These are phyloP conservation scores for Mediolabrus comicus DNA, from an alignment of 108 stramenopile genomes.

Conservation along the genomic window DNA sequence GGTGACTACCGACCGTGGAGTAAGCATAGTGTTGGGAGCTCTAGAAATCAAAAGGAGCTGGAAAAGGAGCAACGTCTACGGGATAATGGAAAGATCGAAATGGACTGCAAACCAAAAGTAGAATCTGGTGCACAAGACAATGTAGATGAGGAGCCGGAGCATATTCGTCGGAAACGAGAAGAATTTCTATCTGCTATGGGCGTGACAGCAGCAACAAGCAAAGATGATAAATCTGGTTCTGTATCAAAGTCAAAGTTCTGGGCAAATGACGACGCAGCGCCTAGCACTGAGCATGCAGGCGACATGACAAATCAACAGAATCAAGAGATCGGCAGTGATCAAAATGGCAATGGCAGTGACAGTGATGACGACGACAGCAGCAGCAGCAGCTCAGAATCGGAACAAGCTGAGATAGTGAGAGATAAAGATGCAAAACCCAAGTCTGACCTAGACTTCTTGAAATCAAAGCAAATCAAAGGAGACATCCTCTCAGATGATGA, in stretches of 20 bases:
- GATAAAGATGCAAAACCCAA: slow-evolving; percentile 3
- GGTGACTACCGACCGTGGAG: slow-evolving; percentile 53
- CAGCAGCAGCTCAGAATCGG: slow-evolving; percentile 36
- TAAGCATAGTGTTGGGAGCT: slow-evolving; percentile 54
- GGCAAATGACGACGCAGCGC: slow-evolving; percentile 77
- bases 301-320: neutral
- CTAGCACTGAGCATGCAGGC: slow-evolving; percentile 7
- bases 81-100: neutral
- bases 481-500: slow-evolving; percentile 61
- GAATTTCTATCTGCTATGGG: slow-evolving; percentile 53
- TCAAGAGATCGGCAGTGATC: neutral
- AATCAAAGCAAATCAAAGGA: slow-evolving; percentile 62
- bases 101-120: neutral
- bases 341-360: slow-evolving; percentile 25
- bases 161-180: slow-evolving; percentile 31
- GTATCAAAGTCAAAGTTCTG: slow-evolving; percentile 73
- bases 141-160: slow-evolving; percentile 17
- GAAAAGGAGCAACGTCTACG: slow-evolving; percentile 8
- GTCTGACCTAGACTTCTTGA: slow-evolving; percentile 81
- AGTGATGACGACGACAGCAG: slow-evolving; percentile 33
- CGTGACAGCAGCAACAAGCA: slow-evolving; percentile 12
- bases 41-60: slow-evolving; percentile 20
- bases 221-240: slow-evolving; percentile 13
- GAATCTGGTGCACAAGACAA: slow-evolving; percentile 7
- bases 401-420: slow-evolving; percentile 1